A percentile compares a stretch with the other conserved stretches of the same genome.
phyloP scores from a whole-genome alignment of 2,329 filamentous ascomycete species.

The Dendrostoma leiphaemia region DNA sequence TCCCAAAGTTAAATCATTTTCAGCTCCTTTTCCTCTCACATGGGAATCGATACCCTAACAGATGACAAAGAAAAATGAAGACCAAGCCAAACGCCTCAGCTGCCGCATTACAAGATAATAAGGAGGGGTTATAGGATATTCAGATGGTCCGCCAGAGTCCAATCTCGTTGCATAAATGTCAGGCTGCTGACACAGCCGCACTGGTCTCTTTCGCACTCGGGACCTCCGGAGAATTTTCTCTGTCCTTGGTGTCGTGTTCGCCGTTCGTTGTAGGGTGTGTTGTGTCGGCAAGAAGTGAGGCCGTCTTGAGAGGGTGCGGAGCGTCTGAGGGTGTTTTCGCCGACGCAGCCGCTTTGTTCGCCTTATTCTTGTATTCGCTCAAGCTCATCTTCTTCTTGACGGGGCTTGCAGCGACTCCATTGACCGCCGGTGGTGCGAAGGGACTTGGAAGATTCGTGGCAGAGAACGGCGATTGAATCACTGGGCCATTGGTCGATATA shows the following conservation, averaged over 20 bases:
- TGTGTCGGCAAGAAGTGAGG: conserved; percentile 18
- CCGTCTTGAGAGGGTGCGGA: conserved; percentile 42
- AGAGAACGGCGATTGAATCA: conserved; percentile 51
- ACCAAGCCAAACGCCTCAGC: background rate
- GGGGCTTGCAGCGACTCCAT: conserved; percentile 51
- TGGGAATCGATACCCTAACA: conserved; percentile 8
- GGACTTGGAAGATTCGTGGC: conserved; percentile 38
- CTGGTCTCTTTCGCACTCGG: background rate
- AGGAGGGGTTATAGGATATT: background rate
- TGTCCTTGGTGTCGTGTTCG: conserved; percentile 7
- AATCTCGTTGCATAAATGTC: background rate
- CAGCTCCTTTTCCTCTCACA: conserved; percentile 2
- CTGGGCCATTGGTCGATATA: conserved; percentile 41
- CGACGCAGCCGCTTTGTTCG: conserved; percentile 50
- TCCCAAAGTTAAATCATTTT: conserved; percentile 12
- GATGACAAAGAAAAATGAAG: conserved; percentile 13
- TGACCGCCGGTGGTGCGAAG: conserved; percentile 40
- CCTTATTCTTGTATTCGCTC: conserved; percentile 62
- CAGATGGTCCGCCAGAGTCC: background rate
- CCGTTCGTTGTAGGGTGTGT: conserved; percentile 32
- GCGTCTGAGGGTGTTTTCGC: conserved; percentile 4
- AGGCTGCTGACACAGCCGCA: background rate
- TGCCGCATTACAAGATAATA: conserved; percentile 13
- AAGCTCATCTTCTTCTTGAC: conserved; percentile 67
- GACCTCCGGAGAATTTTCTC: background rate